Evolutionary conservation across 345 rosid genomes (phyloP), one percentile per base, ranked within the genome.

Genomic region (Populus alba): DNA sequence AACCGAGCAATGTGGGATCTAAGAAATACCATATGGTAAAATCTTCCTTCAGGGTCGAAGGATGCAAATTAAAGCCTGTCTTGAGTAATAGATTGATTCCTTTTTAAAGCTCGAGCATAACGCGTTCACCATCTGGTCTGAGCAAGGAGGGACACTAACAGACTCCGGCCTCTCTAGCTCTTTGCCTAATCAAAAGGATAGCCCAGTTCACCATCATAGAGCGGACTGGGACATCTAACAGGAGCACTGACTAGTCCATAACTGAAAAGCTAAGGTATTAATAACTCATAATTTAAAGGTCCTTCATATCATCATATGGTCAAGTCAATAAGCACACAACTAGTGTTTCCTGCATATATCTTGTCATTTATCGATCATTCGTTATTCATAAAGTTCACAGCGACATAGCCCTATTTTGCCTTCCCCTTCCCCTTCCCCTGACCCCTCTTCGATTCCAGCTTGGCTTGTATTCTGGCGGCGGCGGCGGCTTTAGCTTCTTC

Each of bases 401-500:
- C 1, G 57, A 72, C 20, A 38, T 1, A 2, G 17, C 27, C 71
- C 65, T 83, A 90, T 79, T 92, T 96, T 31, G 86, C 89, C 84
- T 92, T 96, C 39, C 97, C 95, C 78, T 94, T 92, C 43, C 98
- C 95, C 79, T 93, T 93, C 55, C 96, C 95, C 49, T 93, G 90
- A 66, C 87, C 92, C 79, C 90, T 96, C 91, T 94, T 92, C 10
- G 98, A 81, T 6, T 89, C 98, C 51, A 96, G 77, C 87, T 96
- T 94, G 86, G 98, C 97, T 67, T 91, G 98, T 76, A 94, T 82
- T 29, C 97, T 92, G 29, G 98, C 93, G n/a, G 98, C 95, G 0
- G 97, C 97, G 0, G 98, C 93, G 6, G 98, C 98, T 83, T 94
- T 94, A 18, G 98, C 98, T 81, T 89, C 97, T 83, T 96, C 98